These are phyloP conservation scores for Globisporangium barbulae DNA, from an alignment of 352 stramenopile species.

Conservation along the genomic window DNA sequence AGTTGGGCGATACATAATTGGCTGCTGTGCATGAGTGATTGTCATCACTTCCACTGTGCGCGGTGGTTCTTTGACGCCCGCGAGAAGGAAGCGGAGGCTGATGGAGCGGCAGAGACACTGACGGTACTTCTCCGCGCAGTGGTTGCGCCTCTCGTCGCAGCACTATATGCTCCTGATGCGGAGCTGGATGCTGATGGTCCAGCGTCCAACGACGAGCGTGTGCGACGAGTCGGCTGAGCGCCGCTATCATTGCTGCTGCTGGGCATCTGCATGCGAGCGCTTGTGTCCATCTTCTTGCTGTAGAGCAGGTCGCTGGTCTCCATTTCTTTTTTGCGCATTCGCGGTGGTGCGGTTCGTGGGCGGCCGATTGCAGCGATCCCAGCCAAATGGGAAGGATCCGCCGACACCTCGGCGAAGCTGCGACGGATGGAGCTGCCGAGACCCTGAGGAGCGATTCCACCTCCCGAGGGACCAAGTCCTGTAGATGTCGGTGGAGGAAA, in stretches of 20 bases:
- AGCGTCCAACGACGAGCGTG: conserved; percentile 35
- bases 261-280: conserved; percentile 22
- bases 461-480: not conserved
- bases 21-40: not conserved
- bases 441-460: not conserved
- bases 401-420: conserved; percentile 2
- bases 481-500: conserved; percentile 11
- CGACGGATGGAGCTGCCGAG: conserved; percentile 12
- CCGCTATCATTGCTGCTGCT: conserved; percentile 21
- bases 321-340: conserved; percentile 34
- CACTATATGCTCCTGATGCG: not conserved
- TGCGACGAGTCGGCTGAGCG: conserved; percentile 22
- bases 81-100: conserved; percentile 15
- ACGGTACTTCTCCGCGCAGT: conserved; percentile 11
- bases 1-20: not conserved
- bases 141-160: not conserved
- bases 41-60: conserved; percentile 46
- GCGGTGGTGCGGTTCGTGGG: conserved; percentile 41
- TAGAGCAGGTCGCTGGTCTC: conserved; percentile 42
- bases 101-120: not conserved
- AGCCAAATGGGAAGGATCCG: conserved; percentile 5
- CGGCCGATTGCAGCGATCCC: conserved; percentile 5
- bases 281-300: conserved; percentile 36
- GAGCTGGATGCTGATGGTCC: conserved; percentile 5
- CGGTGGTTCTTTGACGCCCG: conserved; percentile 25